Evolutionary conservation across 179 eudicot genomes (phyloP), one percentile per base, ranked within the genome.

Genomic region (Heliamphora ciliata): DNA sequence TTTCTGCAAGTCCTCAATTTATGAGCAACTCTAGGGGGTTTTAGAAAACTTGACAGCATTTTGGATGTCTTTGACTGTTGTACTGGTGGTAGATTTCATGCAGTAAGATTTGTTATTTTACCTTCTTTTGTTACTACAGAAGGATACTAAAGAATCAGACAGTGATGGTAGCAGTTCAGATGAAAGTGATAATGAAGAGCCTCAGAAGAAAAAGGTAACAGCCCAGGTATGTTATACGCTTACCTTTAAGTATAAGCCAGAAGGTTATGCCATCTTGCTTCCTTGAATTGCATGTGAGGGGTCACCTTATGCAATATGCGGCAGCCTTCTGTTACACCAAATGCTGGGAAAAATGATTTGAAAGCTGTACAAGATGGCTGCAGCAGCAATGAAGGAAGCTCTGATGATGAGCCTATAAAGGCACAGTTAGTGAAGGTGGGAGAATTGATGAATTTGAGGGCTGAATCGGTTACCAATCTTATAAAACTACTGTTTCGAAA

Each of bases 361-460:
- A 64, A 79, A 76, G 79, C 68, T 58, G 1, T 83, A 48, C 75
- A 82, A 66, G 47, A 46, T 9, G 85, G 18, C n/a, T 67, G 83
- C 75, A 80, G 87, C 70, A 76, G 85, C 75, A 79, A 83, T 17
- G 89, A 86, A 24, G 83, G 83, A 15, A 88, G 84, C 80, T 81
- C 88, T 54, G 9, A 86, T 40, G 83, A 84, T 24, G 90, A 84
- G 82, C 82, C 78, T 55, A 4, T 72, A 1, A 83, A 86, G 82
- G 77, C 72, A 10, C 64, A 64, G 8, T 40, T 21, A 3, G 75
- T 69, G 6, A 83, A 83, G 76, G 84, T 79, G 88, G 87, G 84
- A 44, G 40, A 17, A 54, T 68, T 10, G 46, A 31, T 31, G 1
- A 80, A 58, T 10, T 24, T 8, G 61, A 79, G 8, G 40, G 9